A percentile compares a stretch with the other conserved stretches of the same genome.
Conservation (phyloP, 768 basidiomycete genomes). For the Sistotremastrum niveocremeum region DNA sequence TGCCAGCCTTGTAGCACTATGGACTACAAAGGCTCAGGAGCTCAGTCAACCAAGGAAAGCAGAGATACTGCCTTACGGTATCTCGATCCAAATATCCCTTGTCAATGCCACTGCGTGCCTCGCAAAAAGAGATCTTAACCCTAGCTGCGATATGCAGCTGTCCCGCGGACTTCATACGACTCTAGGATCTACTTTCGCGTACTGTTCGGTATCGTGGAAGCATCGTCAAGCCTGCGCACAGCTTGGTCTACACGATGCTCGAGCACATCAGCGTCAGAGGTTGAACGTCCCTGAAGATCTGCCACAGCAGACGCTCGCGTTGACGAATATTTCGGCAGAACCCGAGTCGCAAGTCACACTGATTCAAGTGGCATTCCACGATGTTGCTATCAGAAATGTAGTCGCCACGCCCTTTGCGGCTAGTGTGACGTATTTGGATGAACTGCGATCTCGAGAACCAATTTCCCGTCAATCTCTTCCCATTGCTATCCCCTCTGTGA, state of each 20-base stretch:
- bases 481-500: too few species aligned
- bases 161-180: slow-evolving; percentile 41
- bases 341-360: slow-evolving; percentile 26
- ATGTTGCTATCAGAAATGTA: slow-evolving; percentile 43
- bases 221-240: slow-evolving; percentile 22
- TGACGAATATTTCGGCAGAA: slow-evolving; percentile 18
- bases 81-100: slow-evolving; percentile 43
- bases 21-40: background rate
- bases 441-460: too few species aligned
- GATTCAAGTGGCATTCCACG: slow-evolving; percentile 30
- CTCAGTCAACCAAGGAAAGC: slow-evolving; percentile 4
- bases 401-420: slow-evolving; percentile 53
- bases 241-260: slow-evolving; percentile 21
- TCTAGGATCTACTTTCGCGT: background rate
- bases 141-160: slow-evolving; percentile 46
- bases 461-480: too few species aligned
- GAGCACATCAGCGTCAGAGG: slow-evolving; percentile 34
- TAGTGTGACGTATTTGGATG: background rate
- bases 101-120: slow-evolving; percentile 51
- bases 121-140: slow-evolving; percentile 73
- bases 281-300: slow-evolving; percentile 42
- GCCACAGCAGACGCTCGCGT: slow-evolving; percentile 29
- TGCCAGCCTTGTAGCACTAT: slow-evolving; percentile 31
- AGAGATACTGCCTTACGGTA: slow-evolving; percentile 38
- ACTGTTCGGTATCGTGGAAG: background rate